Conservation (phyloP, 2,329 filamentous ascomycete genomes). For the Fonsecaea pugnacius region DNA sequence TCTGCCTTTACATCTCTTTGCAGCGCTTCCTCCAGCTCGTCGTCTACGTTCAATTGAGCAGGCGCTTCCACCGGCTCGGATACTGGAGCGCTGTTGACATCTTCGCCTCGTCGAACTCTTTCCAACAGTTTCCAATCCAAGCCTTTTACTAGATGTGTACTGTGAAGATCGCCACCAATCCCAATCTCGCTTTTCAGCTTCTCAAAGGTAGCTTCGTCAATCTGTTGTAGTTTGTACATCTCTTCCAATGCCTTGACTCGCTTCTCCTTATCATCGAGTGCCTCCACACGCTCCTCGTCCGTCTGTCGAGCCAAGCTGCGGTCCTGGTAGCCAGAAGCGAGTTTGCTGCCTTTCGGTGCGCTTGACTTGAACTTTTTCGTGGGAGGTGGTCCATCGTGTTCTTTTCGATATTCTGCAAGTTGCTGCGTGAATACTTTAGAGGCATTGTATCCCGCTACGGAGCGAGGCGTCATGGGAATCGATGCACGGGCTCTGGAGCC, state of each 20-base stretch:
- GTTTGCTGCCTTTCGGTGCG: conserved; percentile 79
- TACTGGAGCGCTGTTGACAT: conserved; percentile 54
- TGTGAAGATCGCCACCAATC: conserved; percentile 76
- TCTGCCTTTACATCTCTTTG: conserved; percentile 43
- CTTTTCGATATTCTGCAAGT: conserved; percentile 72
- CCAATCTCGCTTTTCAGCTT: conserved; percentile 73
- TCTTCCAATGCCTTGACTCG: conserved; percentile 80
- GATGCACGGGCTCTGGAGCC: conserved; percentile 78
- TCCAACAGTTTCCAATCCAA: conserved; percentile 76
- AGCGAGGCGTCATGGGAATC: conserved; percentile 91
- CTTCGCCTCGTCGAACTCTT: conserved; percentile 52
- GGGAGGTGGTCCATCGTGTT: conserved; percentile 56
- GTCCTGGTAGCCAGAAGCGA: conserved; percentile 82
- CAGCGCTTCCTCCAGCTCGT: conserved; percentile 57
- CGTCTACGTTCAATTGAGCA: conserved; percentile 60
- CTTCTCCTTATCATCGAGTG: conserved; percentile 60
- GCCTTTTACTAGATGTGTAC: conserved; percentile 88
- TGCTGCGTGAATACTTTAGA: conserved; percentile 83
- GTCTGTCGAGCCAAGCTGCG: conserved; percentile 69
- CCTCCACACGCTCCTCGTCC: conserved; percentile 56
- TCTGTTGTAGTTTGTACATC: conserved; percentile 78
- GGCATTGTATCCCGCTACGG: conserved; percentile 47
- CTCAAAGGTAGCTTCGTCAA: conserved; percentile 79
- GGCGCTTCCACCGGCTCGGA: conserved; percentile 40
- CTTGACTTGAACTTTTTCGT: conserved; percentile 75